Base-by-base conservation (phyloP, 1,139 yeast genomes). In the Blastobotrys arbuscula region DNA sequence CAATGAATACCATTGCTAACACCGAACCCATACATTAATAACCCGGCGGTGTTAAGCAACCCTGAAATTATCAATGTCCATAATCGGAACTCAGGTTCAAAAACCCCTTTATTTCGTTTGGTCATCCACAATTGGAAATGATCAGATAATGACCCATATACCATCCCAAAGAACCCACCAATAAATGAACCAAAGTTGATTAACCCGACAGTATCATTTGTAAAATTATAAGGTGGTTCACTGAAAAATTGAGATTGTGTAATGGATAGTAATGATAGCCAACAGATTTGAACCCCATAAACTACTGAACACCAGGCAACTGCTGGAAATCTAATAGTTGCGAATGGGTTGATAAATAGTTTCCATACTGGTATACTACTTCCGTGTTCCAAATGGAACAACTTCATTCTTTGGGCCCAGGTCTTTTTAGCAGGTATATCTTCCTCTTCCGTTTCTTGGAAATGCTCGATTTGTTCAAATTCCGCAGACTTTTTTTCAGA, bases 21-120 rank as follows among this genome's bases (percentile, higher is more conserved):
- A 19, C 92, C 92, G 30, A 83, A 81, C 30, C 92, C 92, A 67
- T 83, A 84, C 76, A 84, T 72, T 53, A 84, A 69, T 50, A 84
- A 65, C 4, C 92, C 94, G 8, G 75, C 68, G 1, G 92, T 87
- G 2, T 87, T 81, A 26, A 82, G 70, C 46, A 83, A 62, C 46
- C 82, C 77, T 4, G 88, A 78, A 19, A 79, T 69, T 51, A 79
- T 71, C 28, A 83, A 69, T 53, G 83, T 78, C 75, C 82, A 82
- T 40, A 84, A 69, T 62, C 90, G 73, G 65, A 73, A 81, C 63
- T 84, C 92, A 2, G 90, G 87, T 64, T 84, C 92, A 54, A 75
- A 74, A 37, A 81, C 64, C 45, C 90, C 92, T 48, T 76, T 70
- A 61, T 82, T 81, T 50, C 79, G 71, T 57, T 77, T 79, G 23